phyloP scores from a whole-genome alignment of 2,329 filamentous ascomycete genomes.

The Botrytis galanthina region DNA sequence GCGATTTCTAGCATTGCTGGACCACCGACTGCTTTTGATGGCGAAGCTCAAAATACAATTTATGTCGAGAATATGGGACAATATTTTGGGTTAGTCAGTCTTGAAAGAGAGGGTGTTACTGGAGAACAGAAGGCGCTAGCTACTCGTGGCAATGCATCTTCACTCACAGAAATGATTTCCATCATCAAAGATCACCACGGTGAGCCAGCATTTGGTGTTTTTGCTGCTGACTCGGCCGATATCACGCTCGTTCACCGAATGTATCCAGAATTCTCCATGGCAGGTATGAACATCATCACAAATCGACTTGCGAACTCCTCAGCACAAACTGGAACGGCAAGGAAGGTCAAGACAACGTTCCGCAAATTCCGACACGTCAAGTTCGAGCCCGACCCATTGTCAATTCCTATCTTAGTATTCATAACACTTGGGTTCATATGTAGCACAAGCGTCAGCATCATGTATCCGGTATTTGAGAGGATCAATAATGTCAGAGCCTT shows the following conservation, averaged over 20 bases:
- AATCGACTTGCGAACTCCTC: conserved; percentile 32
- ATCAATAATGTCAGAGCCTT: conserved; percentile 32
- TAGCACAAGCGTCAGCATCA: conserved; percentile 20
- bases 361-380: neutral
- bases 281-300: conserved; percentile 23
- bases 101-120: neutral
- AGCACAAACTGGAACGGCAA: conserved; percentile 23
- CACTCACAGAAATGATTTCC: conserved; percentile 24
- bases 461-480: conserved; percentile 34
- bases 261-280: neutral
- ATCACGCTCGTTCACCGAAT: conserved; percentile 26
- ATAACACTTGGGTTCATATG: neutral
- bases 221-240: conserved; percentile 25
- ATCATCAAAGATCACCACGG: conserved; percentile 23
- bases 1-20: conserved; percentile 24
- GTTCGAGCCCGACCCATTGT: neutral
- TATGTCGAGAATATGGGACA: conserved; percentile 13
- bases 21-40: conserved; percentile 28
- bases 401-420: neutral
- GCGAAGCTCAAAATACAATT: conserved; percentile 26
- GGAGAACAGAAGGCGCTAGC: conserved; percentile 8
- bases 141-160: conserved; percentile 25
- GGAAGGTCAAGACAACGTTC: conserved; percentile 19
- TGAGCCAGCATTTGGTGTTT: conserved; percentile 26
- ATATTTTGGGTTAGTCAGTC: neutral